Evolutionary conservation across 139 green algal species (phyloP), one percentile per base, ranked within the genome.

Genomic region (Chlorella sp.): DNA sequence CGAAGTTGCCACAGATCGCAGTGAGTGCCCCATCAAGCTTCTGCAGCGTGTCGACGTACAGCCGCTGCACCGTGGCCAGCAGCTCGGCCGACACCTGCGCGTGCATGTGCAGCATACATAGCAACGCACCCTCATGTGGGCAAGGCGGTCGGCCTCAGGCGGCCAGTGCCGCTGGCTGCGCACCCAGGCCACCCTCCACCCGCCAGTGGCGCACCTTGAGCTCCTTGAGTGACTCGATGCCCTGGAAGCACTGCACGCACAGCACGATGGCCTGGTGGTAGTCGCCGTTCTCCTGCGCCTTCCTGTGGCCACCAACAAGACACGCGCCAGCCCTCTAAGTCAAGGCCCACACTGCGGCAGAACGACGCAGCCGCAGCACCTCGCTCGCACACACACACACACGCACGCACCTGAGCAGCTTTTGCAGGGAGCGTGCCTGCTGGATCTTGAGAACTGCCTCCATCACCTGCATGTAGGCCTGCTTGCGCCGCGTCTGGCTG

Each of bases 181-280:
- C n/a, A n/a, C n/a, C n/a, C n/a, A n/a, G n/a, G n/a, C n/a, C n/a
- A n/a, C n/a, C n/a, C n/a, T n/a, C n/a, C n/a, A n/a, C n/a, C n/a
- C n/a, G n/a, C n/a, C n/a, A n/a, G n/a, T n/a, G n/a, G n/a, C n/a
- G n/a, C n/a, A 85, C 82, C 67, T 71, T 77, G 5, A 79, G 74
- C 22, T 74, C 63, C 35, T 55, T 26, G 17, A 88, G 60, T 6
- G 55, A 60, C 5, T 86, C 79, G 64, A 86, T 67, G 24, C 49
- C 75, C 30, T 86, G 80, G 69, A 83, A 86, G 71, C 72, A 78
- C 77, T 88, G 72, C 49, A 86, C 35, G 65, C 85, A 90, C 31
- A 85, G 77, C 76, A 90, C 74, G 35, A 90, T 78, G 34, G 85
- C 85, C 35, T 88, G 80, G 2, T 69, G 70, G 62, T 85, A 88